These are phyloP conservation scores for Xanthoparmelia taractica DNA, from an alignment of 495 filamentous ascomycete genomes.

Conservation along the genomic window DNA sequence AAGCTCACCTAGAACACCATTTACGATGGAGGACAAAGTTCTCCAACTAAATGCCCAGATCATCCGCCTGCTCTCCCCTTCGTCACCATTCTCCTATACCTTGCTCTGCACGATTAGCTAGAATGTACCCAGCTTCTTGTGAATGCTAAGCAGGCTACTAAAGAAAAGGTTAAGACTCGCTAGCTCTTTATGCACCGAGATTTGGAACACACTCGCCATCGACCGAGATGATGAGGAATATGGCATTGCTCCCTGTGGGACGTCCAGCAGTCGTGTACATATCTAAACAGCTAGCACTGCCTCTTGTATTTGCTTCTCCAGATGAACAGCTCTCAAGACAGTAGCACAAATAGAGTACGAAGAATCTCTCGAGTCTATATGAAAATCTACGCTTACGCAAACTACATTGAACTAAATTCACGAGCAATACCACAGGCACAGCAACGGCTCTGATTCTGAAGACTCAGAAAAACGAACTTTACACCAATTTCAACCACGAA, in stretches of 20 bases:
- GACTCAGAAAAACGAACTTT: neutral
- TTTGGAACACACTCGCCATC: no score
- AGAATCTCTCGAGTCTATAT: neutral
- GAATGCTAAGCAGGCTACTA: no score
- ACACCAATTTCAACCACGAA: neutral
- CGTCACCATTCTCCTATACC: no score
- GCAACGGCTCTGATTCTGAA: neutral
- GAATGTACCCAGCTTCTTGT: no score
- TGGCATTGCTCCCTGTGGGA: neutral
- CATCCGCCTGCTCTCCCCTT: no score
- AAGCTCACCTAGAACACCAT: no score
- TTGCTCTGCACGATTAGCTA: no score
- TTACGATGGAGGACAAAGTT: no score
- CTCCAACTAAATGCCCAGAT: no score
- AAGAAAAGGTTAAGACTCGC: no score
- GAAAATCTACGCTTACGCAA: neutral
- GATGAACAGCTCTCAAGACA: neutral
- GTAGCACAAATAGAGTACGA: neutral
- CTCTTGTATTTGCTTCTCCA: neutral
- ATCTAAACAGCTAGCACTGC: neutral
- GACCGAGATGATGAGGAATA: no score
- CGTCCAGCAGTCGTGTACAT: neutral
- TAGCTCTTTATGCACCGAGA: no score
- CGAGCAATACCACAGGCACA: neutral
- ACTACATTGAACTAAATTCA: neutral